Evolutionary conservation across 108 stramenopile species (phyloP).

Genomic region (Conticribra weissflogii): DNA sequence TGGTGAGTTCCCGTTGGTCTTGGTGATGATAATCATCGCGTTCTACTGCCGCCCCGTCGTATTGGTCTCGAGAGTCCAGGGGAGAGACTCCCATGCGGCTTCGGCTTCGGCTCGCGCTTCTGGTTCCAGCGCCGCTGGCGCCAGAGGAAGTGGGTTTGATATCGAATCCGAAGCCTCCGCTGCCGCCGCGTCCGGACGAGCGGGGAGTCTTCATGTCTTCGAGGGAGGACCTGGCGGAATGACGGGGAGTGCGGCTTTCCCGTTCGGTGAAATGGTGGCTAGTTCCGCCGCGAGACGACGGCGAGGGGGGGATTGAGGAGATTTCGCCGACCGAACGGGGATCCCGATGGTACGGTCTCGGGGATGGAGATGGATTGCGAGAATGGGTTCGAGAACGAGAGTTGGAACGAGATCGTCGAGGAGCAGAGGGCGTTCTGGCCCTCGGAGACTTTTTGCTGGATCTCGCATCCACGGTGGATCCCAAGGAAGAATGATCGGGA

Average conservation of each 20-base stretch:
- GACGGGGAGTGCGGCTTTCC: slow-evolving; percentile 2
- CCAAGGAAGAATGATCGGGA: background rate
- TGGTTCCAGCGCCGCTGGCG: background rate
- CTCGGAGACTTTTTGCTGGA: background rate
- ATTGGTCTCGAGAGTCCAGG: background rate
- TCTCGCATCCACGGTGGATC: background rate
- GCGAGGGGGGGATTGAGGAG: background rate
- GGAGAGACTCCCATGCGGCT: background rate
- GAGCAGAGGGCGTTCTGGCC: background rate
- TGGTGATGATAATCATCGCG: background rate
- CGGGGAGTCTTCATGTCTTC: slow-evolving; percentile 37
- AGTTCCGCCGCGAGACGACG: background rate
- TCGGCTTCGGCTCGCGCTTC: background rate
- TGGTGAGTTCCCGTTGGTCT: background rate
- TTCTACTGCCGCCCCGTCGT: too few species aligned
- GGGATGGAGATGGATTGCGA: background rate
- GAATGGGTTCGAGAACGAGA: background rate
- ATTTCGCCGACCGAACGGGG: background rate
- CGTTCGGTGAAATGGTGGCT: too few species aligned
- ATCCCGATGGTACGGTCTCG: background rate
- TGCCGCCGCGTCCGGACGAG: slow-evolving; percentile 29
- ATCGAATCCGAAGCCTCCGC: slow-evolving; percentile 16
- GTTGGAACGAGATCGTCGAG: background rate
- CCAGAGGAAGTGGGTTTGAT: slow-evolving; percentile 4
- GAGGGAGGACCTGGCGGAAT: slow-evolving; percentile 15